Evolutionary conservation across 1,284 basidiomycete species (phyloP).

Genomic region (Golubevia sp.): DNA sequence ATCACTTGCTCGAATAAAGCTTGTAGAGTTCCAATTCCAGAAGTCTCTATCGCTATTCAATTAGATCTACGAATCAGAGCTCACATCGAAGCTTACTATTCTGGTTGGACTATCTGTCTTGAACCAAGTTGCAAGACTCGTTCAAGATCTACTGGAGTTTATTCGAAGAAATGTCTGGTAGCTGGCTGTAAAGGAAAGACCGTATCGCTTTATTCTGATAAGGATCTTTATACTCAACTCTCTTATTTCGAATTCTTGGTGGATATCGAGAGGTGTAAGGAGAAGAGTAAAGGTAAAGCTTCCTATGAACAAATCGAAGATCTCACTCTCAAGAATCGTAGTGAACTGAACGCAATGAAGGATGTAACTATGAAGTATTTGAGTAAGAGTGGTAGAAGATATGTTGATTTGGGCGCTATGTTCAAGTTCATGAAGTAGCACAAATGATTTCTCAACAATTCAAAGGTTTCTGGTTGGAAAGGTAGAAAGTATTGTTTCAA

Average conservation of each 20-base stretch:
- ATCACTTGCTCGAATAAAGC: conserved; percentile 66
- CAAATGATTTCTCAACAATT: too few relatives aligned
- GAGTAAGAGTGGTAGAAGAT: conserved; percentile 43
- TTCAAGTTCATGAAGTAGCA: conserved; percentile 25
- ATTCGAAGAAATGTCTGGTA: conserved; percentile 68
- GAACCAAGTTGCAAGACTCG: conserved; percentile 81
- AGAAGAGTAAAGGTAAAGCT: conserved; percentile 2
- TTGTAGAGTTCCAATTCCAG: conserved; percentile 69
- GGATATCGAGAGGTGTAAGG: conserved; percentile 16
- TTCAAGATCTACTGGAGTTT: conserved; percentile 90
- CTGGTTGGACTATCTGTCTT: conserved; percentile 84
- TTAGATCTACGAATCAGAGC: conserved; percentile 82
- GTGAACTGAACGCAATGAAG: conserved; percentile 5
- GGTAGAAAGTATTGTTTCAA: too few relatives aligned
- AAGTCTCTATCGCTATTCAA: conserved; percentile 76
- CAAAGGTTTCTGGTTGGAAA: too few relatives aligned
- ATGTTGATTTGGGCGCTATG: conserved; percentile 44
- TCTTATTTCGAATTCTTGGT: conserved; percentile 48
- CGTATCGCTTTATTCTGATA: conserved; percentile 37
- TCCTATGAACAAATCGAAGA: conserved; percentile 1
- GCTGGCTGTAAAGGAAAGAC: conserved; percentile 36
- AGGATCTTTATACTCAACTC: conserved; percentile 54
- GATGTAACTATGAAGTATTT: conserved; percentile 42
- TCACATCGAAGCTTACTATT: conserved; percentile 81
- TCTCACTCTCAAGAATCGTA: neutral